Evolutionary conservation across 2,329 filamentous ascomycete species (phyloP), one percentile per base, ranked within the genome.

Genomic region (Diaporthe helianthi): DNA sequence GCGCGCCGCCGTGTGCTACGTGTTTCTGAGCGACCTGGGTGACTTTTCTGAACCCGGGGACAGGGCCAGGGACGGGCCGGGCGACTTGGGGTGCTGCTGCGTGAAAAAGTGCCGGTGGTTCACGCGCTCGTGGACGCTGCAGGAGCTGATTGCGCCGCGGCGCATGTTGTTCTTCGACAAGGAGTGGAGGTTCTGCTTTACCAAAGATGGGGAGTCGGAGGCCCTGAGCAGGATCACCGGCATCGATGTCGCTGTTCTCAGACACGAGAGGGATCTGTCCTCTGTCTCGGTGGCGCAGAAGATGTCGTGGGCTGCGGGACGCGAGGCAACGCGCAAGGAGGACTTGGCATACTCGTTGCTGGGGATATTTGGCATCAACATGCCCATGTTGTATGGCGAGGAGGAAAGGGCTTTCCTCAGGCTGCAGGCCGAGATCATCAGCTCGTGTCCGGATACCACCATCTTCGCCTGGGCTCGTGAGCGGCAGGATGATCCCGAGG

Each of bases 291-390:
- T 71, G 24, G 69, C 69, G 6, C 69, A 71, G 44, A 69, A 68
- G 24, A 71, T 71, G 67, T 71, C 67, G 8, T 71, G 69, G 69
- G 69, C 69, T n/a, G 68, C 44, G 4, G 52, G n/a, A 10, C 29
- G 63, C 8, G 29, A 58, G 24, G 26, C 61, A 7, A 69, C 69
- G 41, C 69, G 67, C 24, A 65, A 52, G 36, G 67, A 71, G n/a
- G 69, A 69, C 22, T 19, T 51, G 41, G 67, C 69, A 15, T 67
- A 69, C n/a, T 69, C 52, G 6, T 22, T 71, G 33, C 47, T 71
- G 13, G 67, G 67, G 1, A 54, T 71, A 0, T 71, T 69, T 15
- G 69, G 29, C 22, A 65, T 71, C 9, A 38, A 69, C 41, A 71
- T 71, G 69, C 61, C 67, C 15, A 38, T 69, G 41, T 49, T 67